Evolutionary conservation across 129 eudicot genomes (phyloP).

Genomic region (Heracleum sosnowskyi): DNA sequence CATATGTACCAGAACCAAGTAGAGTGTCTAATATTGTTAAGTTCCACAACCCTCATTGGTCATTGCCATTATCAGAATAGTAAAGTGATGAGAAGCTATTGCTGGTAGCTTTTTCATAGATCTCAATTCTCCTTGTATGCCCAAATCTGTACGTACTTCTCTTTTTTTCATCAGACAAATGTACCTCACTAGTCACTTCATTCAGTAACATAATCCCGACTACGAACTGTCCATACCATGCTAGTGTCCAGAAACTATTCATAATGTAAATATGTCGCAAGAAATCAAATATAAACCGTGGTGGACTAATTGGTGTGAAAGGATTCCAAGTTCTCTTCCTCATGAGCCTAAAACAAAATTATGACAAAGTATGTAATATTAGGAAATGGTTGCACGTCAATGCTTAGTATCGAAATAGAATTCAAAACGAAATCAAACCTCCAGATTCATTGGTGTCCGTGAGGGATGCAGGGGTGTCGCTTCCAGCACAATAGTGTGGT

Average conservation of each 20-base stretch:
- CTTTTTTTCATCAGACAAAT: neutral
- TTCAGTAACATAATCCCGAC: neutral
- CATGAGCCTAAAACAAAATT: slow-evolving; percentile 27
- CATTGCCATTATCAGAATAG: too few relatives aligned
- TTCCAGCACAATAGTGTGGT: slow-evolving; percentile 72
- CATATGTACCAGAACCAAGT: too few relatives aligned
- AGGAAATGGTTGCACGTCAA: neutral
- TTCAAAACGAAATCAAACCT: slow-evolving; percentile 29
- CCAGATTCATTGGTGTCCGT: slow-evolving; percentile 89
- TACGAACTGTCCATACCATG: neutral
- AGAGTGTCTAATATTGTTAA: too few relatives aligned
- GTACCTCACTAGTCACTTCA: neutral
- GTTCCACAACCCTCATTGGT: too few relatives aligned
- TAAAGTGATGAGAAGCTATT: too few relatives aligned
- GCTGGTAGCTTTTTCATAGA: neutral
- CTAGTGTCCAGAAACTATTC: neutral
- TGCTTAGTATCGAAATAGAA: neutral
- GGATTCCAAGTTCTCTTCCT: slow-evolving; percentile 99
- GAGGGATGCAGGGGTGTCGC: slow-evolving; percentile 99
- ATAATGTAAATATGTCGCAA: neutral
- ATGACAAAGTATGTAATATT: neutral
- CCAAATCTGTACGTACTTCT: neutral
- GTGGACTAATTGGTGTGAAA: slow-evolving; percentile 89
- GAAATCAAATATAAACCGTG: slow-evolving; percentile 36
- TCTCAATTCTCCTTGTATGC: neutral